A percentile compares a stretch with the other conserved stretches of the same genome.
These are phyloP conservation scores for Aspergillus mulundensis DNA, from an alignment of 495 filamentous ascomycete genomes.

Conservation along the genomic window DNA sequence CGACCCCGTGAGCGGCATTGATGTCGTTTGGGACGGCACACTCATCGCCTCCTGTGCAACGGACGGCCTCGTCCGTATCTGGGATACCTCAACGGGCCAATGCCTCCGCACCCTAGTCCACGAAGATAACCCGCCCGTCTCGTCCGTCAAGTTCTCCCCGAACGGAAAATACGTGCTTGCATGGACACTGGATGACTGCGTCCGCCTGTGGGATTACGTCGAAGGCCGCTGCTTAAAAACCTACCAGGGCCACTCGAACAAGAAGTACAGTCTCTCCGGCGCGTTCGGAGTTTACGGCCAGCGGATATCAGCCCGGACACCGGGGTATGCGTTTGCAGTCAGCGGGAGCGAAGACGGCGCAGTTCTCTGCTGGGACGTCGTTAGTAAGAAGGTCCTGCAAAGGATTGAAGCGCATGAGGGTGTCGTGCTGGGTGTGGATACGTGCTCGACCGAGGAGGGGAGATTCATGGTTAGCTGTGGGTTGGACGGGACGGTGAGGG, in stretches of 20 bases:
- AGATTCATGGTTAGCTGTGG: conserved; percentile 58
- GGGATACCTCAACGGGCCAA: conserved; percentile 94
- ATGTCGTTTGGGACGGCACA: conserved; percentile 89
- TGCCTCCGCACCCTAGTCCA: conserved; percentile 92
- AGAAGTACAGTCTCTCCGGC: conserved; percentile 75
- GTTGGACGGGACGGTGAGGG: conserved; percentile 57
- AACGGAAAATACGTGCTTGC: conserved; percentile 91
- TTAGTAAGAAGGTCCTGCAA: conserved; percentile 77
- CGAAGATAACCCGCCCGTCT: conserved; percentile 91
- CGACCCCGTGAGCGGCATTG: conserved; percentile 89
- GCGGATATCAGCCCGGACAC: conserved; percentile 26
- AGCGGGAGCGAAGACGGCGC: conserved; percentile 84
- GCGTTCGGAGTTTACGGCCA: conserved; percentile 67
- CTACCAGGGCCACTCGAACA: conserved; percentile 89
- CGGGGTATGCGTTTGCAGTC: conserved; percentile 59
- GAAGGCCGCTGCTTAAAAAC: conserved; percentile 88
- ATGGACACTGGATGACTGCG: conserved; percentile 82
- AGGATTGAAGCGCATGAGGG: conserved; percentile 65
- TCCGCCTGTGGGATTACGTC: conserved; percentile 93
- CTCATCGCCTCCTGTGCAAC: conserved; percentile 83
- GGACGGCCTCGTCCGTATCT: conserved; percentile 87
- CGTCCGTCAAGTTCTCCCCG: conserved; percentile 85
- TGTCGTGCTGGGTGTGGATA: conserved; percentile 82
- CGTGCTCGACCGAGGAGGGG: conserved; percentile 36
- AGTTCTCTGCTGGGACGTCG: conserved; percentile 86